phyloP scores from a whole-genome alignment of 2,329 filamentous ascomycete species.

The Claviceps paspali region DNA sequence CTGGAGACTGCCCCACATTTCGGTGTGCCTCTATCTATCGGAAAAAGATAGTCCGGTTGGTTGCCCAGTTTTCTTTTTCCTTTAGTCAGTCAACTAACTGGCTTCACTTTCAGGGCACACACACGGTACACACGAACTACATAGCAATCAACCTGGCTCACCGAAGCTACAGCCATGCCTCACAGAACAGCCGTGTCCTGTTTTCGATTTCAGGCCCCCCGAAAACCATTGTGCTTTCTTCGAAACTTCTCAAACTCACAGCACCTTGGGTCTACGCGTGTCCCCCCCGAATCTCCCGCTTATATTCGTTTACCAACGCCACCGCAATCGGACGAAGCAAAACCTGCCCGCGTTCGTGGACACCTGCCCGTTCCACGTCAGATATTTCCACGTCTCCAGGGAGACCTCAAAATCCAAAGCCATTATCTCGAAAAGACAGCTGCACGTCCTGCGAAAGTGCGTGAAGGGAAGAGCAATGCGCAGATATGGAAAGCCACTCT shows the following conservation, averaged over 20 bases:
- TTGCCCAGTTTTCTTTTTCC: background rate
- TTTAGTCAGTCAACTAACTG: background rate
- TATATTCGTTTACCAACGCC: constrained; percentile 72
- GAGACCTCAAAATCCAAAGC: constrained; percentile 42
- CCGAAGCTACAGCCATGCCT: constrained; percentile 14
- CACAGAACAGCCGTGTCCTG: constrained; percentile 11
- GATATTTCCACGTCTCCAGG: constrained; percentile 49
- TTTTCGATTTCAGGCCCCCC: constrained; percentile 13
- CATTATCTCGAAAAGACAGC: constrained; percentile 47
- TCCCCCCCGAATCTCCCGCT: constrained; percentile 73
- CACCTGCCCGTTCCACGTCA: constrained; percentile 70
- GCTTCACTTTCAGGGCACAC: no score
- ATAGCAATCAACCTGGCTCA: no score
- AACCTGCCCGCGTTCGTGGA: constrained; percentile 46
- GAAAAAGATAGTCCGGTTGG: constrained; percentile 2
- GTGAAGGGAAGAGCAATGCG: constrained; percentile 20
- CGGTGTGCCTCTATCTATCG: background rate
- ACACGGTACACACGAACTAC: no score
- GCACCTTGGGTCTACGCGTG: constrained; percentile 31
- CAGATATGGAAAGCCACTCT: constrained; percentile 56
- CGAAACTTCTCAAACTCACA: constrained; percentile 20
- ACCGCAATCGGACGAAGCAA: constrained; percentile 48
- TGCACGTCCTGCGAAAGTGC: constrained; percentile 32
- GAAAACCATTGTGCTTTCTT: constrained; percentile 12
- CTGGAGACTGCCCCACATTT: background rate